Evolutionary conservation across 768 basidiomycete genomes (phyloP), one percentile per base, ranked within the genome.

Genomic region (Suillus decipiens): DNA sequence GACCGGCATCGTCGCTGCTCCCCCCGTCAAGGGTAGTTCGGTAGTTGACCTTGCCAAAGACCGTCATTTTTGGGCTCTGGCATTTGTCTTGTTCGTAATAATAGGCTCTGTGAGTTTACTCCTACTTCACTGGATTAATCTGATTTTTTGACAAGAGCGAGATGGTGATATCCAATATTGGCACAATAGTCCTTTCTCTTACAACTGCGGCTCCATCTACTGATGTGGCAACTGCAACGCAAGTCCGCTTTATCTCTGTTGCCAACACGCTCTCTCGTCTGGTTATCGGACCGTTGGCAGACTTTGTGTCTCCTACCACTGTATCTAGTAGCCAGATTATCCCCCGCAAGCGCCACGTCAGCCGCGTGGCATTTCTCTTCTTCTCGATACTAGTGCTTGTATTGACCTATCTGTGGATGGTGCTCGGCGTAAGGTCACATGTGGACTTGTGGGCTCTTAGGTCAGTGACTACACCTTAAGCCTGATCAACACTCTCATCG

Each of bases 91-190:
- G 47, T 68, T 84, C 3, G 71, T 86, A 28, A 76, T 81, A n/a
- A 77, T 90, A n/a, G 92, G 91, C 31, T 81, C 86, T 22, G 91
- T 92, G 69, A 76, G 89, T 82, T 10, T 41, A 2, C 58, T 42
- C 31, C 41, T 41, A 22, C 41, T 42, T 31, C 33, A 22, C 34
- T 9, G 10, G 8, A 31, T 11, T 42, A 8, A 51, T 31, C 34
- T 56, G 22, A 51, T 59, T 56, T 48, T 61, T 63, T 50, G 45
- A 19, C 7, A 60, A 91, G 89, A 84, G 83, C 53, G 91, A 93
- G 73, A 93, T 92, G 90, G 81, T 94, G 24, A 86, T 93, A 22
- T 88, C 90, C 22, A 94, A 92, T 69, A 87, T 94, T 54, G 92
- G 90, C 42, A 86, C 89, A 1, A 89, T 93, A 58, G 82, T 89